These are phyloP conservation scores for Gaertneriomyces semiglobifer DNA, from an alignment of 192 early-diverging fungal genomes.

Conservation along the genomic window DNA sequence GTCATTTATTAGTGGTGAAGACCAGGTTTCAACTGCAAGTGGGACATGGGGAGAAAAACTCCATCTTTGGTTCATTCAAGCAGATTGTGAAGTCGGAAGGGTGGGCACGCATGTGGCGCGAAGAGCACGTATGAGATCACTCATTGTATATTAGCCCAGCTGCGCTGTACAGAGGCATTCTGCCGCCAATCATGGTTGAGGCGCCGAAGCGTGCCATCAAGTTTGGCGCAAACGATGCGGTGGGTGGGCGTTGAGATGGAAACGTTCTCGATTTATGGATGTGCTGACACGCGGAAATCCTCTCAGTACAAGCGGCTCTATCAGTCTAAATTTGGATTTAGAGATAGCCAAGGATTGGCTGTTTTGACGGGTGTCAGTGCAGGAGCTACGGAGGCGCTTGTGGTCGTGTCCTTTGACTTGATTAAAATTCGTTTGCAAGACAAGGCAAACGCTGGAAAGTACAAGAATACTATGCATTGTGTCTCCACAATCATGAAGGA, in stretches of 20 bases:
- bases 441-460: conserved; percentile 81
- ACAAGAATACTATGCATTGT: conserved; percentile 63
- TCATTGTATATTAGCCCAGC: conserved; percentile 20
- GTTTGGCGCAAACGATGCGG: conserved; percentile 87
- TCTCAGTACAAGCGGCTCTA: conserved; percentile 53
- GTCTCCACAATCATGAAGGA: conserved; percentile 46
- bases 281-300: not conserved
- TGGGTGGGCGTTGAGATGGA: conserved; percentile 5
- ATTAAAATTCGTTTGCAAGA: conserved; percentile 96
- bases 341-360: conserved; percentile 71
- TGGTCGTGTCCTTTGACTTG: conserved; percentile 88
- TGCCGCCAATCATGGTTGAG: conserved; percentile 95
- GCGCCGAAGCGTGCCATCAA: conserved; percentile 98
- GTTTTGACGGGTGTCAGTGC: conserved; percentile 87
- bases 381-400: conserved; percentile 85
- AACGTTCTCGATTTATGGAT: not conserved
- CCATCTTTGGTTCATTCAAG: conserved; percentile 61
- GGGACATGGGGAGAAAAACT: conserved; percentile 59
- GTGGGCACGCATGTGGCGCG: conserved; percentile 12
- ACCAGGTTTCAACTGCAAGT: conserved; percentile 88
- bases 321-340: conserved; percentile 50
- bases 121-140: conserved; percentile 1
- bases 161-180: conserved; percentile 54
- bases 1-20: conserved; percentile 65
- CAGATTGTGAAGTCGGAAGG: conserved; percentile 72